Evolutionary conservation across 768 basidiomycete genomes (phyloP).

Genomic region (Amanita rubescens): DNA sequence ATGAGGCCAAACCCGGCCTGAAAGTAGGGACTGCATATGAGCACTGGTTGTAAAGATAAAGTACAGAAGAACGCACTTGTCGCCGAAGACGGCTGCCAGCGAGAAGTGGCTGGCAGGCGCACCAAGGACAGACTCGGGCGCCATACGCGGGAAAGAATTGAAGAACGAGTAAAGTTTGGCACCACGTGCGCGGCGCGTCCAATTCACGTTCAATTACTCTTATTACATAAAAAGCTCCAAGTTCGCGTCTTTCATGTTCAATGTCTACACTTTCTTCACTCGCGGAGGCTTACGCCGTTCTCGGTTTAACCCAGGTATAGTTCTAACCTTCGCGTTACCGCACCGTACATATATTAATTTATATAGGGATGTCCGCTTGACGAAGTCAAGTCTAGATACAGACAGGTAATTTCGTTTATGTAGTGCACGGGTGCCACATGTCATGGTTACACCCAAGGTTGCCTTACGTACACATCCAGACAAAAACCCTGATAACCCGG

Average conservation of each 20-base stretch:
- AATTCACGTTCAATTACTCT: too few species aligned
- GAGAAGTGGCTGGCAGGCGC: conserved; percentile 19
- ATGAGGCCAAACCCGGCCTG: conserved; percentile 97
- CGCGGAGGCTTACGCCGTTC: conserved; percentile 29
- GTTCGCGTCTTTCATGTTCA: conserved; percentile 6
- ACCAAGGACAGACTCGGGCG: conserved; percentile 7
- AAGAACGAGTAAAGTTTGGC: too few species aligned
- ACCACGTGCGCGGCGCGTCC: too few species aligned
- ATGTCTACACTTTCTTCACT: conserved; percentile 11
- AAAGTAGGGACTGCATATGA: conserved; percentile 77
- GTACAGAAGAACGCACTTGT: conserved; percentile 50
- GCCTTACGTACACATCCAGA: conserved; percentile 70
- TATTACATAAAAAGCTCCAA: conserved; percentile 19
- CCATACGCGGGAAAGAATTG: conserved; percentile 7
- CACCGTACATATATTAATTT: conserved; percentile 3
- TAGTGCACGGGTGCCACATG: conserved; percentile 1
- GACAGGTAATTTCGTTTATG: conserved; percentile 37
- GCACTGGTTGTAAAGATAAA: too few species aligned
- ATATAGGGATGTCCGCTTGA: conserved; percentile 54
- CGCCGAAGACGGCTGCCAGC: conserved; percentile 37
- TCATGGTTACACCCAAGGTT: conserved; percentile 28
- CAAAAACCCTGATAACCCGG: conserved; percentile 60
- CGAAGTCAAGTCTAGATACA: conserved; percentile 61
- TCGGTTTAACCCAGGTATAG: conserved; percentile 50
- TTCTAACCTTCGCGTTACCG: neutral